Conservation (phyloP, 1,284 basidiomycete genomes). For the Pascua guehoae region DNA sequence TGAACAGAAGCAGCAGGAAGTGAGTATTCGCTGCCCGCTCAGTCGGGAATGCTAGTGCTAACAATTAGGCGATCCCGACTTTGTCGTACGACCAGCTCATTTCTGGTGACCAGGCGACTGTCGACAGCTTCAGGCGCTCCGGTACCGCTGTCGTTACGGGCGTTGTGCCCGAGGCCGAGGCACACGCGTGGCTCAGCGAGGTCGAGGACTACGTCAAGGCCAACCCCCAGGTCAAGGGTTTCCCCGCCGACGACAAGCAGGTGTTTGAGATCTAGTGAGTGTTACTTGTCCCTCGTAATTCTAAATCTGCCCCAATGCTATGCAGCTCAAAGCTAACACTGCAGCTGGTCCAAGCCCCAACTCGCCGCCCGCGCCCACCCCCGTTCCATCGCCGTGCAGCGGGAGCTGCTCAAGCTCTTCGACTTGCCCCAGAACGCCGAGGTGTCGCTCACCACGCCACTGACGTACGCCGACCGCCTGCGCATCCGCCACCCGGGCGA, state of each 20-base stretch:
- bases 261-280: slow-evolving; percentile 63
- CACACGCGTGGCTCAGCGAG: slow-evolving; percentile 59
- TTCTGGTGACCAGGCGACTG: slow-evolving; percentile 51
- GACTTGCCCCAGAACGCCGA: slow-evolving; percentile 51
- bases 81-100: slow-evolving; percentile 56
- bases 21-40: slow-evolving; percentile 4
- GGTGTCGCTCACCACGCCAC: slow-evolving; percentile 58
- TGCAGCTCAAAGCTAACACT: slow-evolving; percentile 3
- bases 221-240: slow-evolving; percentile 58
- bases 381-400: slow-evolving; percentile 59
- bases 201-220: slow-evolving; percentile 58
- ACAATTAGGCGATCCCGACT: slow-evolving; percentile 58
- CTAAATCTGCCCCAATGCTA: too few relatives aligned
- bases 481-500: slow-evolving; percentile 72
- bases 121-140: slow-evolving; percentile 55
- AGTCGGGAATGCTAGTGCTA: not conserved
- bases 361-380: slow-evolving; percentile 69
- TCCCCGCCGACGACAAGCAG: slow-evolving; percentile 64
- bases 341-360: slow-evolving; percentile 58
- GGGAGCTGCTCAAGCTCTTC: slow-evolving; percentile 62
- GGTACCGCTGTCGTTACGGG: slow-evolving; percentile 63
- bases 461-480: slow-evolving; percentile 72
- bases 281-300: too few relatives aligned
- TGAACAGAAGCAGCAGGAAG: slow-evolving; percentile 48
- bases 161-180: slow-evolving; percentile 58